These are phyloP conservation scores for Starmerella davenportii DNA, from an alignment of 805 yeast species.

Conservation along the genomic window DNA sequence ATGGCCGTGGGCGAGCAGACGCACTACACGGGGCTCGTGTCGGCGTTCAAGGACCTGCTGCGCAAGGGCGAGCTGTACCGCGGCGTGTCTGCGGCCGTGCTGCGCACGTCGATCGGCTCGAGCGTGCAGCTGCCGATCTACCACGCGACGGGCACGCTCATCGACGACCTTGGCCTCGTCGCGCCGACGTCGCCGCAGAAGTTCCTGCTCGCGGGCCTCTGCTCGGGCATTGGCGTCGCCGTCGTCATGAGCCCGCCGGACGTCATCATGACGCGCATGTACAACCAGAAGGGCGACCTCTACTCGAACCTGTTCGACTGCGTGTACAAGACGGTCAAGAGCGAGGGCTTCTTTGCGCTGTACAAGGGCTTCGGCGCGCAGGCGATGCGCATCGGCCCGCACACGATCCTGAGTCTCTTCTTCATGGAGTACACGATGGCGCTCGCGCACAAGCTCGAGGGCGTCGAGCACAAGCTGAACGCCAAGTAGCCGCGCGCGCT, in stretches of 20 bases:
- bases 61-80: constrained; percentile 61
- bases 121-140: constrained; percentile 88
- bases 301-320: constrained; percentile 84
- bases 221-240: constrained; percentile 83
- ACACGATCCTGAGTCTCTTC: constrained; percentile 67
- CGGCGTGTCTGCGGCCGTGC: constrained; percentile 86
- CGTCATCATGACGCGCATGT: constrained; percentile 82
- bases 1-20: constrained; percentile 82
- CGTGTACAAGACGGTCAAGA: constrained; percentile 55
- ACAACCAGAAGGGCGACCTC: constrained; percentile 78
- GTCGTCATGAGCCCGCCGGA: constrained; percentile 97
- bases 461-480: constrained; percentile 15
- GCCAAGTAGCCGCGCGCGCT: neutral
- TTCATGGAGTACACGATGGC: constrained; percentile 93
- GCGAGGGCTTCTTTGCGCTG: constrained; percentile 74
- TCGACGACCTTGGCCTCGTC: constrained; percentile 32
- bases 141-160: constrained; percentile 49
- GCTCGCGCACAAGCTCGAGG: constrained; percentile 30
- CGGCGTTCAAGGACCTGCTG: constrained; percentile 50
- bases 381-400: constrained; percentile 82
- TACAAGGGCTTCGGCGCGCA: constrained; percentile 95
- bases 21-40: constrained; percentile 49
- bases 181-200: constrained; percentile 28
- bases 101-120: constrained; percentile 92
- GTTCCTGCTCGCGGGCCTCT: constrained; percentile 19